phyloP scores from a whole-genome alignment of 1,139 yeast species.

The Wickerhamomyces sp. region DNA sequence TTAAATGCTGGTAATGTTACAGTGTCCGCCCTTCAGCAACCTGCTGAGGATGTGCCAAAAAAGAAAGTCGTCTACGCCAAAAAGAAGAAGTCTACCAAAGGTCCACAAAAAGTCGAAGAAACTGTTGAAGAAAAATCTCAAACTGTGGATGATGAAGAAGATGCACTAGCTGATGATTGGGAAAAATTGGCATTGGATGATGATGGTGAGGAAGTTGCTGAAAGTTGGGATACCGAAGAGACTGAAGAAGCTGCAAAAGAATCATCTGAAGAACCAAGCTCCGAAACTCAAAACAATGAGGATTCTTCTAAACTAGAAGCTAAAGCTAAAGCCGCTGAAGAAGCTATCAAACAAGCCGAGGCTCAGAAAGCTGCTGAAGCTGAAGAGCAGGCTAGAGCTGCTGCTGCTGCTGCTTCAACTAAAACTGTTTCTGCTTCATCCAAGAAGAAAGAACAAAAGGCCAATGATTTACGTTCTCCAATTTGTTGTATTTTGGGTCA shows the following conservation, averaged over 20 bases:
- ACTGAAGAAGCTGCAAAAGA: conserved; percentile 10
- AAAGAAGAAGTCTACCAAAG: conserved; percentile 51
- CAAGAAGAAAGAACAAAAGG: conserved; percentile 23
- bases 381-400: too few relatives aligned
- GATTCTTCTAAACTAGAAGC: conserved; percentile 24
- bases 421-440: conserved; percentile 23
- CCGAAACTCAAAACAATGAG: conserved; percentile 24
- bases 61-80: conserved; percentile 74
- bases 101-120: conserved; percentile 25
- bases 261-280: conserved; percentile 19
- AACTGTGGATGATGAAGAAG: conserved; percentile 22
- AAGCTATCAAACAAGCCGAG: conserved; percentile 21
- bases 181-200: conserved; percentile 25
- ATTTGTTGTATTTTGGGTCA: conserved; percentile 99
- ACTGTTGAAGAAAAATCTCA: conserved; percentile 6
- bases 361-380: conserved; percentile 25
- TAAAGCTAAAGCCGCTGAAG: conserved; percentile 22
- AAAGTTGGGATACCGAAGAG: conserved; percentile 52
- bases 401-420: conserved; percentile 24
- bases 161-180: conserved; percentile 25
- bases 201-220: conserved; percentile 47
- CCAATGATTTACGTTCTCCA: conserved; percentile 82
- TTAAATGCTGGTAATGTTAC: conserved; percentile 68
- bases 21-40: conserved; percentile 66
- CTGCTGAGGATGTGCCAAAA: conserved; percentile 35